Evolutionary conservation across 495 filamentous ascomycete species (phyloP).

Genomic region (Xanthoparmelia taractica): DNA sequence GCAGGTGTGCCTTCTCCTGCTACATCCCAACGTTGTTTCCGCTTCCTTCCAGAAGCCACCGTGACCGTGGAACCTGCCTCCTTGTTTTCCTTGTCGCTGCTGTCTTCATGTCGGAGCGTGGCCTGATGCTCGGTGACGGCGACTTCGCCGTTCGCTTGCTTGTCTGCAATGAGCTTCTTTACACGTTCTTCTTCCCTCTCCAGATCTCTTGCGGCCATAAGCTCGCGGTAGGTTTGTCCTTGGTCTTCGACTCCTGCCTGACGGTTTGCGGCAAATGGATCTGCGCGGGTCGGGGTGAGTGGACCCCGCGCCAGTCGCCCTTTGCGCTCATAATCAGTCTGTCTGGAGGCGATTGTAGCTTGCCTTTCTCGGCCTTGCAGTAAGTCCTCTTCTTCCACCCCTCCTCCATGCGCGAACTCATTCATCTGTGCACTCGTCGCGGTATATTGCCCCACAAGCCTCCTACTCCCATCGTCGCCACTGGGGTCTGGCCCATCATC

Average conservation of each 20-base stretch:
- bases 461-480: conserved; percentile 55
- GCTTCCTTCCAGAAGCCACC: conserved; percentile 59
- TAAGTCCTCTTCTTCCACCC: conserved; percentile 87
- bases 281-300: conserved; percentile 79
- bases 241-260: conserved; percentile 59
- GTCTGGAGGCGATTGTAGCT: conserved; percentile 80
- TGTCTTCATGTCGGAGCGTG: conserved; percentile 59
- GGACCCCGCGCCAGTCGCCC: conserved; percentile 74
- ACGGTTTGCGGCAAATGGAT: conserved; percentile 73
- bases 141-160: conserved; percentile 57
- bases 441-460: conserved; percentile 94
- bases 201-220: conserved; percentile 85
- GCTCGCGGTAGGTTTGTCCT: conserved; percentile 76
- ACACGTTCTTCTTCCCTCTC: conserved; percentile 94
- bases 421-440: conserved; percentile 85
- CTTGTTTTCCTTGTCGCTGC: conserved; percentile 59
- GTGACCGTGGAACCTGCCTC: conserved; percentile 61
- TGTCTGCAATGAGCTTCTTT: conserved; percentile 68
- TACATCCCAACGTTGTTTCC: conserved; percentile 93
- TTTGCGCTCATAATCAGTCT: conserved; percentile 92
- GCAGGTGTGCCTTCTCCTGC: conserved; percentile 41
- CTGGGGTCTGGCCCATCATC: conserved; percentile 76
- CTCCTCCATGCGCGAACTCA: conserved; percentile 80
- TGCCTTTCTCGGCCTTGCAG: conserved; percentile 80
- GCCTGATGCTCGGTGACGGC: conserved; percentile 55